Conservation (phyloP, 1,139 yeast genomes). For the Scheffersomyces titani region DNA sequence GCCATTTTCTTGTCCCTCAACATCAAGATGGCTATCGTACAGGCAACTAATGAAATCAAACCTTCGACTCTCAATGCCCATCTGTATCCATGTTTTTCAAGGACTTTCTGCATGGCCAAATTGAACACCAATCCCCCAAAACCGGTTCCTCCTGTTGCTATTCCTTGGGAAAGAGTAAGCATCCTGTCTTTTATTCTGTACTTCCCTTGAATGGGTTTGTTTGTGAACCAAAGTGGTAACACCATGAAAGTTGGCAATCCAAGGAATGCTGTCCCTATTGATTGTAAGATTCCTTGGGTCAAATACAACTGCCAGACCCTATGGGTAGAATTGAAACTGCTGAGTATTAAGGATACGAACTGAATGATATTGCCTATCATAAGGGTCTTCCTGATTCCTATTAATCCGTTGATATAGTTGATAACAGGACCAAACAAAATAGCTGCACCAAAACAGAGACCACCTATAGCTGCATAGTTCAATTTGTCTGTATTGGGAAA, state of each 20-base stretch:
- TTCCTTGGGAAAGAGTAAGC: not conserved
- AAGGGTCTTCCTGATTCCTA: constrained; percentile 11
- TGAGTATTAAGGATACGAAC: constrained; percentile 14
- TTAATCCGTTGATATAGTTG: constrained; percentile 10
- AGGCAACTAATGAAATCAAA: not conserved
- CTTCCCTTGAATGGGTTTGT: not conserved
- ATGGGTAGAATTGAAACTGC: constrained; percentile 9
- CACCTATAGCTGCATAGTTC: constrained; percentile 17
- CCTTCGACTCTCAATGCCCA: constrained; percentile 13
- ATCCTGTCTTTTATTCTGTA: not conserved
- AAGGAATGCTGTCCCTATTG: constrained; percentile 16
- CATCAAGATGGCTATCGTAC: not conserved
- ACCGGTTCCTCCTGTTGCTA: not conserved
- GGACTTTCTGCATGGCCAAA: constrained; percentile 15
- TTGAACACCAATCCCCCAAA: constrained; percentile 8
- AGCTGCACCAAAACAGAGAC: constrained; percentile 12
- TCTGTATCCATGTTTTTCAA: constrained; percentile 10
- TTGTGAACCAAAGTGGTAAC: not conserved
- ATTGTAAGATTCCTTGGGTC: constrained; percentile 16
- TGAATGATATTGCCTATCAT: constrained; percentile 6
- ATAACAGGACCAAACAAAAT: constrained; percentile 12
- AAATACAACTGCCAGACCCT: constrained; percentile 16
- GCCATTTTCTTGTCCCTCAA: constrained; percentile 2
- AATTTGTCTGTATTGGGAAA: constrained; percentile 12
- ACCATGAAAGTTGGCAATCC: not conserved